These are phyloP conservation scores for Filobasidium uniguttulatum DNA, from an alignment of 1,284 basidiomycete species.

Conservation along the genomic window DNA sequence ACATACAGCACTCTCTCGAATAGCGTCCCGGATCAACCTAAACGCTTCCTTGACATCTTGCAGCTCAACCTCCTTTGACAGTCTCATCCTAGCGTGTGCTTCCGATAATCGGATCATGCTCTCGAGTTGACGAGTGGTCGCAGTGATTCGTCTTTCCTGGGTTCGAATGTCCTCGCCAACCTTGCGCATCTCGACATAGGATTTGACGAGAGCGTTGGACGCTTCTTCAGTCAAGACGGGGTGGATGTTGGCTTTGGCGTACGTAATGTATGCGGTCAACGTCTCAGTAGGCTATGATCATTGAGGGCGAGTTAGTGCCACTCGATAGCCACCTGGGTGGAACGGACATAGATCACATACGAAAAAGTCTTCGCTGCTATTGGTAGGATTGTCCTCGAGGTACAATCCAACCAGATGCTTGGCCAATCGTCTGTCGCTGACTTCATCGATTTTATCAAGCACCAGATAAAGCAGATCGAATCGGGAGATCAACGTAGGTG, in stretches of 20 bases:
- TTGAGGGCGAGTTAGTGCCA: too few species aligned
- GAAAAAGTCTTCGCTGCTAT: conserved; percentile 57
- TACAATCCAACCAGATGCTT: conserved; percentile 89
- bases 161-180: conserved; percentile 76
- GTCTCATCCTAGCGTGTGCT: conserved; percentile 90
- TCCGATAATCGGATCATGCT: conserved; percentile 96
- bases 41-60: conserved; percentile 81
- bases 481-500: conserved; percentile 91
- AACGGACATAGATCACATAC: conserved; percentile 40
- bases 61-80: conserved; percentile 69
- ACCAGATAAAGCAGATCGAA: conserved; percentile 98
- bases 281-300: conserved; percentile 63
- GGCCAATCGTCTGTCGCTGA: conserved; percentile 73
- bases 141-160: conserved; percentile 87
- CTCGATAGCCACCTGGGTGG: background rate
- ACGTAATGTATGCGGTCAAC: conserved; percentile 87
- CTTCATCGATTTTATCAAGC: conserved; percentile 85
- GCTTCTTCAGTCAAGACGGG: conserved; percentile 82
- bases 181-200: conserved; percentile 88
- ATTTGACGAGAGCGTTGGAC: conserved; percentile 64
- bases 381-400: conserved; percentile 72
- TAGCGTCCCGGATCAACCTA: conserved; percentile 85
- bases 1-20: conserved; percentile 64
- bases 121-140: conserved; percentile 92
- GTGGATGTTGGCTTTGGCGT: conserved; percentile 74